phyloP scores from a whole-genome alignment of 805 yeast species.

The Pachysolen tannophilus region DNA sequence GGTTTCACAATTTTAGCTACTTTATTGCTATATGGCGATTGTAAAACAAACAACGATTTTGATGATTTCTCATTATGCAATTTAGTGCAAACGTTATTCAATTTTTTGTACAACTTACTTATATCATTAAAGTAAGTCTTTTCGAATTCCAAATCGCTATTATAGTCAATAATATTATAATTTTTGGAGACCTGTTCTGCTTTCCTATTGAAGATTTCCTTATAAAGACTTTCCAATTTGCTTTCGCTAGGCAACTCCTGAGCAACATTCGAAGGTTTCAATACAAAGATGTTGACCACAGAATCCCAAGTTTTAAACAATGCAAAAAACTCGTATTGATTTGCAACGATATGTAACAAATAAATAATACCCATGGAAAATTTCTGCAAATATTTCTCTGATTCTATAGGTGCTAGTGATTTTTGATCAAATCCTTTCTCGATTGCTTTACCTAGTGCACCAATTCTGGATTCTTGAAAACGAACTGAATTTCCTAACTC shows the following conservation, averaged over 20 bases:
- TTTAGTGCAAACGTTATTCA: conserved; percentile 46
- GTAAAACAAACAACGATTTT: conserved; percentile 58
- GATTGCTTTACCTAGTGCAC: conserved; percentile 78
- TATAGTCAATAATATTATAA: conserved; percentile 44
- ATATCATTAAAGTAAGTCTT: conserved; percentile 45
- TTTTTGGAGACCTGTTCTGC: conserved; percentile 32
- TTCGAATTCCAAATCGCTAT: conserved; percentile 45
- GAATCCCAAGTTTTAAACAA: conserved; percentile 59
- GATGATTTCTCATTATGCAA: conserved; percentile 62
- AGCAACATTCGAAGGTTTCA: conserved; percentile 64
- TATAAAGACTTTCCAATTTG: conserved; percentile 41
- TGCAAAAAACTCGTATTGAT: conserved; percentile 68
- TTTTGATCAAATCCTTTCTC: conserved; percentile 74
- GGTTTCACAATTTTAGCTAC: conserved; percentile 38
- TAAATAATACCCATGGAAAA: conserved; percentile 54
- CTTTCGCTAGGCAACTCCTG: conserved; percentile 48
- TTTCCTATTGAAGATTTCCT: conserved; percentile 42
- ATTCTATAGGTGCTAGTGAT: conserved; percentile 39
- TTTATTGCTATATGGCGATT: conserved; percentile 53
- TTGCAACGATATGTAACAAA: conserved; percentile 59
- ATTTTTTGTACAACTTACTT: conserved; percentile 45
- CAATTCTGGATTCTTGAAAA: conserved; percentile 65
- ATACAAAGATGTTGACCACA: conserved; percentile 41
- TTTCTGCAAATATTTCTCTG: conserved; percentile 44
- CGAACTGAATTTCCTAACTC: conserved; percentile 68